A percentile compares a stretch with the other conserved stretches of the same genome.
These are phyloP conservation scores for Neofusicoccum sp. DNA, from an alignment of 2,329 filamentous ascomycete species.

Conservation along the genomic window DNA sequence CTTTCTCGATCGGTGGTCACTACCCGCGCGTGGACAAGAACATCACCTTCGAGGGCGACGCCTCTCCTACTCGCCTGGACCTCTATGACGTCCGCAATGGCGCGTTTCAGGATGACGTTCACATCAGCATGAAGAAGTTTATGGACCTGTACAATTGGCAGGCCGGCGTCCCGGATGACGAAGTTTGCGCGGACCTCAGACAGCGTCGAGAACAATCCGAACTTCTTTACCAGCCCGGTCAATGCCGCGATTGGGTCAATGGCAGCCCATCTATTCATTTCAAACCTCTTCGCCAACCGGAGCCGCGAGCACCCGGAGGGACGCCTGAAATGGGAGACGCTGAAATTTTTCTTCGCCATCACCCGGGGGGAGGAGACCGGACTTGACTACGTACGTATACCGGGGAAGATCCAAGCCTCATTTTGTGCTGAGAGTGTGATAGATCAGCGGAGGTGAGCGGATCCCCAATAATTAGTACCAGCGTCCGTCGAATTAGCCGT, in stretches of 20 bases:
- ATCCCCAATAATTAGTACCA: not conserved
- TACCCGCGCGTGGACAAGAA: slow-evolving; percentile 26
- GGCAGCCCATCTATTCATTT: not conserved
- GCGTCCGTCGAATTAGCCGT: not conserved
- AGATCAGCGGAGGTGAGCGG: not conserved
- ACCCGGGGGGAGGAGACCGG: not conserved
- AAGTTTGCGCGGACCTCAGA: not conserved
- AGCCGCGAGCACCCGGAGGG: not conserved
- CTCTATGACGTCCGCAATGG: slow-evolving; percentile 53
- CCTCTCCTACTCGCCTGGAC: slow-evolving; percentile 55
- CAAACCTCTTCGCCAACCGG: not conserved
- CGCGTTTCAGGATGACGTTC: slow-evolving; percentile 36
- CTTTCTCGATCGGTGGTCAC: slow-evolving; percentile 56
- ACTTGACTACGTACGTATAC: not conserved
- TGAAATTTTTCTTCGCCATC: not conserved
- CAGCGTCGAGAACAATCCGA: not conserved
- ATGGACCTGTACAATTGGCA: slow-evolving; percentile 47
- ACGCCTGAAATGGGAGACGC: not conserved
- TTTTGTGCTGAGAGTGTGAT: not conserved
- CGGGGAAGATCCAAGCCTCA: no score
- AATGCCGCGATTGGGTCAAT: not conserved
- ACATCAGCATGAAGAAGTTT: slow-evolving; percentile 50
- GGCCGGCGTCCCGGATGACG: not conserved
- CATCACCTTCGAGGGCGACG: slow-evolving; percentile 53
- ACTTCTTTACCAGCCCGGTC: not conserved